Conservation (phyloP, 23 red algal species). For the Gracilaria domingensis region DNA sequence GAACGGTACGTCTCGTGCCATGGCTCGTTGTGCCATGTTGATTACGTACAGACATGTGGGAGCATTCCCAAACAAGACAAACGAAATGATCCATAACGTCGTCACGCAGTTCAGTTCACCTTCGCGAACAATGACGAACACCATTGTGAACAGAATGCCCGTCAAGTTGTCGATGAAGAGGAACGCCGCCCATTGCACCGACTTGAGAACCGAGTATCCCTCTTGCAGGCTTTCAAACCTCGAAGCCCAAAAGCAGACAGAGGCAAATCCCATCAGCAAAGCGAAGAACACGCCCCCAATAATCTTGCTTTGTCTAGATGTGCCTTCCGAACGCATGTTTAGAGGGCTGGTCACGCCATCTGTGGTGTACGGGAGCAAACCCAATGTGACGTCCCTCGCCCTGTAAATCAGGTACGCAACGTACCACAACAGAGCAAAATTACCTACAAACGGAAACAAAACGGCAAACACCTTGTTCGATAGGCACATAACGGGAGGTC, state of each 20-base stretch:
- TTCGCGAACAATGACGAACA: conserved; percentile 43
- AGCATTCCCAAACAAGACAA: conserved; percentile 36
- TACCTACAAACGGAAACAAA: conserved; percentile 49
- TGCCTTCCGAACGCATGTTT: conserved; percentile 23
- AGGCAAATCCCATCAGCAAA: conserved; percentile 28
- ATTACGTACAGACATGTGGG: conserved; percentile 61
- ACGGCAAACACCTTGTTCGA: conserved; percentile 36
- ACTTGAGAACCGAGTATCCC: conserved; percentile 5
- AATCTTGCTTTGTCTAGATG: neutral
- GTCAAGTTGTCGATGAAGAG: conserved; percentile 39
- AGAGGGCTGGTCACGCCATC: neutral
- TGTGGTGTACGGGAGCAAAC: conserved; percentile 10
- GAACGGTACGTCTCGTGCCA: conserved; percentile 14
- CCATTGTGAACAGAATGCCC: conserved; percentile 33
- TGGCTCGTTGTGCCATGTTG: conserved; percentile 11
- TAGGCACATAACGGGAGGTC: conserved; percentile 29
- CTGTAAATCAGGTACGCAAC: conserved; percentile 31
- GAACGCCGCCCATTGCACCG: conserved; percentile 36
- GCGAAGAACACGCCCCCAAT: conserved; percentile 39
- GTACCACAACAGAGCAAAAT: conserved; percentile 43
- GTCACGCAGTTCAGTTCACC: conserved; percentile 13
- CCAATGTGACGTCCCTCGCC: conserved; percentile 3
- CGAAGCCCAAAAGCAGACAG: conserved; percentile 27
- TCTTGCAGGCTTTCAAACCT: conserved; percentile 22
- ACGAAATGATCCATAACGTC: conserved; percentile 27